These are phyloP conservation scores for Cryomyces minteri DNA, from an alignment of 495 filamentous ascomycete species.

Conservation along the genomic window DNA sequence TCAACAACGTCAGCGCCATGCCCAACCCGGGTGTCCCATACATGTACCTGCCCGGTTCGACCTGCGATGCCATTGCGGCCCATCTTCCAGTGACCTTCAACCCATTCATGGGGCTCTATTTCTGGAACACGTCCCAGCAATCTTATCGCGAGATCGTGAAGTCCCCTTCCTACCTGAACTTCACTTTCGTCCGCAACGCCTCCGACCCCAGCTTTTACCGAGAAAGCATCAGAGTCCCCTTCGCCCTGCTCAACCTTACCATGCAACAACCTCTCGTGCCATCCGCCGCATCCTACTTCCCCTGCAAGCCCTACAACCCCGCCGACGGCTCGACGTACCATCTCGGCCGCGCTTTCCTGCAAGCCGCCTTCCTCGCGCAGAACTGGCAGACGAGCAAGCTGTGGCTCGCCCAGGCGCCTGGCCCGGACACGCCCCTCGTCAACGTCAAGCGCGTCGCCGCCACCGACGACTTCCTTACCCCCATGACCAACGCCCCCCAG, in stretches of 20 bases:
- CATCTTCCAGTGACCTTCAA: conserved; percentile 28
- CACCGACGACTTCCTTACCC: not conserved
- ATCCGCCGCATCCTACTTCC: conserved; percentile 29
- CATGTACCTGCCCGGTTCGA: conserved; percentile 28
- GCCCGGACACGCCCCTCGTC: not conserved
- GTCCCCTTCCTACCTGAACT: conserved; percentile 30
- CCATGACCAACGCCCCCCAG: not conserved
- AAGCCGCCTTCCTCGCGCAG: conserved; percentile 35
- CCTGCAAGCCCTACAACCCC: conserved; percentile 28
- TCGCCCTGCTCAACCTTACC: conserved; percentile 33
- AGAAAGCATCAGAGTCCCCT: conserved; percentile 33
- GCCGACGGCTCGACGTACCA: conserved; percentile 9
- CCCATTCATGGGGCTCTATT: conserved; percentile 23
- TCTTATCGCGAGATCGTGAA: conserved; percentile 25
- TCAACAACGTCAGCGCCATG: not conserved
- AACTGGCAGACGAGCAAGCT: conserved; percentile 20
- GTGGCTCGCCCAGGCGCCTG: conserved; percentile 2
- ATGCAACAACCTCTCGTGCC: conserved; percentile 28
- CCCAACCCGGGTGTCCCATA: conserved; percentile 26
- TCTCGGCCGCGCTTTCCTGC: conserved; percentile 36
- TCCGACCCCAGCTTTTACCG: conserved; percentile 15
- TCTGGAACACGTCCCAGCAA: conserved; percentile 28
- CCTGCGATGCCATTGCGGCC: conserved; percentile 29
- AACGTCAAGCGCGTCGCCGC: not conserved
- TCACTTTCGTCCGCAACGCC: conserved; percentile 21